Conservation (phyloP, 495 filamentous ascomycete species). For the Penicillium diatomitis region DNA sequence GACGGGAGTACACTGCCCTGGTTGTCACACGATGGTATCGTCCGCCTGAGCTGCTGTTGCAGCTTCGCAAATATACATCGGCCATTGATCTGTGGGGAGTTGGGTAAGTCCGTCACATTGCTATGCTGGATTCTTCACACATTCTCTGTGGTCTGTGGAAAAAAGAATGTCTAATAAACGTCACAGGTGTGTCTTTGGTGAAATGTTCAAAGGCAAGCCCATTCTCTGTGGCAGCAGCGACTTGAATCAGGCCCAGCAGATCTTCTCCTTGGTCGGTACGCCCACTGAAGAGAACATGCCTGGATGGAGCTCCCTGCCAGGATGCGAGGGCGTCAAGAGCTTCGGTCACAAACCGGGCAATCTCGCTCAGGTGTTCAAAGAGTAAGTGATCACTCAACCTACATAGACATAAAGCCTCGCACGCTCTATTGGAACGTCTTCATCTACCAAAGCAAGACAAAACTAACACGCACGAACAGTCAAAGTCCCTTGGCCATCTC, state of each 20-base stretch:
- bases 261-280: conserved; percentile 88
- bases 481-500: conserved; percentile 59
- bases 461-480: conserved; percentile 13
- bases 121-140: neutral
- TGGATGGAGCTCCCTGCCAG: conserved; percentile 72
- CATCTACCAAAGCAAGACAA: neutral
- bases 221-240: conserved; percentile 88
- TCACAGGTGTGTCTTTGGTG: conserved; percentile 83
- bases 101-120: conserved; percentile 48
- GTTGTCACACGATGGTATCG: conserved; percentile 98
- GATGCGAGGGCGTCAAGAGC: conserved; percentile 63
- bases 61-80: conserved; percentile 80
- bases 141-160: neutral
- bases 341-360: conserved; percentile 57
- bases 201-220: conserved; percentile 93
- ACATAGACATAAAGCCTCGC: neutral
- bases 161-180: neutral
- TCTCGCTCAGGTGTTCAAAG: conserved; percentile 60
- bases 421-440: neutral
- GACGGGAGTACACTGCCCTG: conserved; percentile 83
- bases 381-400: conserved; percentile 30
- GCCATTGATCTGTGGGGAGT: conserved; percentile 99
- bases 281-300: conserved; percentile 92
- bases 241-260: conserved; percentile 77
- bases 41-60: conserved; percentile 84